Evolutionary conservation across 2,329 filamentous ascomycete genomes (phyloP).

Genomic region (Madurella mycetomatis): DNA sequence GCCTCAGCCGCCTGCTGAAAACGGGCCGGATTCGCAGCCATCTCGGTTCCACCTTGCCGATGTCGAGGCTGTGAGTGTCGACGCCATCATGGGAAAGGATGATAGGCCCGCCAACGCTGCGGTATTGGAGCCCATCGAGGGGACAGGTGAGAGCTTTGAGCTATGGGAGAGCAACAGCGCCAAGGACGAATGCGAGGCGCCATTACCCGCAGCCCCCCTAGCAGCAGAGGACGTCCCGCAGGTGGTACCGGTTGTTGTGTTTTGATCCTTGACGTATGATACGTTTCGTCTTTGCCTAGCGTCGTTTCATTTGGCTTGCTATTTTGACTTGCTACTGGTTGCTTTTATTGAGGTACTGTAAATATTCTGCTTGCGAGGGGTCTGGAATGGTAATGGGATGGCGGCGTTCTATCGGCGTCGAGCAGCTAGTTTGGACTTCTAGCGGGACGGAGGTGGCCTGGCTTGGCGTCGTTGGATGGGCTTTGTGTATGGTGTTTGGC

Average conservation of each 20-base stretch:
- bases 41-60: slow-evolving; percentile 27
- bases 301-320: neutral
- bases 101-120: slow-evolving; percentile 41
- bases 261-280: neutral
- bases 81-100: slow-evolving; percentile 37
- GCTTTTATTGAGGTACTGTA: neutral
- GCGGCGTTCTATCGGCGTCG: slow-evolving; percentile 4
- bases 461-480: too few species aligned
- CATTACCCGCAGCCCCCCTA: slow-evolving; percentile 15
- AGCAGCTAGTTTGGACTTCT: neutral
- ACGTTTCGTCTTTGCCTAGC: neutral
- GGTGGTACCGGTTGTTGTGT: neutral
- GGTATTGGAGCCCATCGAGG: slow-evolving; percentile 52
- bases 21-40: neutral
- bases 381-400: neutral
- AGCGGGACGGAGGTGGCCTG: too few species aligned
- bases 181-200: slow-evolving; percentile 49
- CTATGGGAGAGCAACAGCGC: slow-evolving; percentile 68
- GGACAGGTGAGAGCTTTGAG: slow-evolving; percentile 58
- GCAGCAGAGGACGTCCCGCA: neutral
- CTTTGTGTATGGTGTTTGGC: too few species aligned
- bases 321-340: neutral
- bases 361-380: too few species aligned
- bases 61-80: slow-evolving; percentile 28
- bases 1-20: slow-evolving; percentile 23